Evolutionary conservation across 78 protist genomes (phyloP).

Genomic region (Chrysochromulina tobinii): DNA sequence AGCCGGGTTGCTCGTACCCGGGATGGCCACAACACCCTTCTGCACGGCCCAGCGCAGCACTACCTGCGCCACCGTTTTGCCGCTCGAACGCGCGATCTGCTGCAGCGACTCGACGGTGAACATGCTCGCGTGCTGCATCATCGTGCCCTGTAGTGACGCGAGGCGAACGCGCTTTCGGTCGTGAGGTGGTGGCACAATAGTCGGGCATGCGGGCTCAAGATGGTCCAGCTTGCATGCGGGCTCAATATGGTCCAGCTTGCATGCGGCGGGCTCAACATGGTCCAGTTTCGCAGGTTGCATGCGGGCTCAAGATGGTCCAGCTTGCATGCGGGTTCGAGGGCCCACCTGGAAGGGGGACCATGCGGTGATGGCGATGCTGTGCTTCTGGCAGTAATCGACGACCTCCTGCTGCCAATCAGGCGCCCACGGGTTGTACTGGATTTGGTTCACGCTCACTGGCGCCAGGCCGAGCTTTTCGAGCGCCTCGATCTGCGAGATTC

Average conservation of each 20-base stretch:
- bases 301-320: background rate
- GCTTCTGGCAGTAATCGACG: slow-evolving; percentile 13
- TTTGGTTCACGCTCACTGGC: slow-evolving; percentile 15
- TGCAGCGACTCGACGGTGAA: background rate
- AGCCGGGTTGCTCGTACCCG: slow-evolving; percentile 40
- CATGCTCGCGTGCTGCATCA: background rate
- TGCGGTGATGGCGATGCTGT: background rate
- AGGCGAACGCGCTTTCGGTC: no score
- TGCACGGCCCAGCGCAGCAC: slow-evolving; percentile 34
- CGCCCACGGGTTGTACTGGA: slow-evolving; percentile 19
- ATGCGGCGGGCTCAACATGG: no score
- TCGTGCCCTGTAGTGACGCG: background rate
- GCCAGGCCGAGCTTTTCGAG: slow-evolving; percentile 3
- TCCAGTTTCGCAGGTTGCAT: no score
- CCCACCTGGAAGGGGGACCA: background rate
- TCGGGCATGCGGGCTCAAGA: no score
- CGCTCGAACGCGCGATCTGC: background rate
- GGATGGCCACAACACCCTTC: slow-evolving; percentile 20
- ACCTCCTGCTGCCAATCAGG: slow-evolving; percentile 23
- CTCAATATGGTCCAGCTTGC: no score
- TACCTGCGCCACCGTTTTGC: background rate
- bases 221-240: no score
- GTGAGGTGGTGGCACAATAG: no score
- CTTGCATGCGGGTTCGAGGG: no score
- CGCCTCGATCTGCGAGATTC: background rate